A percentile compares a stretch with the other conserved stretches of the same genome.
Conservation (phyloP, 83 land plant genomes). For the Larix sibirica region DNA sequence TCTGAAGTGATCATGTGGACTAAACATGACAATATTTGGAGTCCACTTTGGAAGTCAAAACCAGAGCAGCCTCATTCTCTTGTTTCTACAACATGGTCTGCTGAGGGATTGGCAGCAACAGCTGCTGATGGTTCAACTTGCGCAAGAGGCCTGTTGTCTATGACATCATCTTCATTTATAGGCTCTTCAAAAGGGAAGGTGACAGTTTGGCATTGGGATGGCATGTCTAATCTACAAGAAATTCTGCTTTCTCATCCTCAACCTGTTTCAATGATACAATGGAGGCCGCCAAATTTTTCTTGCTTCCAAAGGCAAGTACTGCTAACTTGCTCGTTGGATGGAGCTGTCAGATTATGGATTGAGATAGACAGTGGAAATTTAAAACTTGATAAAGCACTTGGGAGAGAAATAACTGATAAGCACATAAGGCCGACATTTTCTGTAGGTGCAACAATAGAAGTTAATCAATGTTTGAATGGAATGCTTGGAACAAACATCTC, state of each 20-base stretch:
- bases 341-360: conserved; percentile 86
- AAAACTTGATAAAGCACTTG: conserved; percentile 24
- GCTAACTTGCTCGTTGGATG: conserved; percentile 88
- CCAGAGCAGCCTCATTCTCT: conserved; percentile 53
- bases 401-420: conserved; percentile 40
- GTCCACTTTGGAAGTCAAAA: conserved; percentile 62
- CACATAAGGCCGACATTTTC: conserved; percentile 44
- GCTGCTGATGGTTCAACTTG: conserved; percentile 29
- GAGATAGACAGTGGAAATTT: conserved; percentile 69
- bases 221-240: conserved; percentile 35
- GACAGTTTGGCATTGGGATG: conserved; percentile 61
- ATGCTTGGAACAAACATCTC: conserved; percentile 56
- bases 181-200: conserved; percentile 39
- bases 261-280: conserved; percentile 72
- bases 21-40: conserved; percentile 52
- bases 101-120: conserved; percentile 70
- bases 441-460: conserved; percentile 88
- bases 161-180: neutral
- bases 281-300: conserved; percentile 70
- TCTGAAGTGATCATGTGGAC: conserved; percentile 71
- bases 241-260: conserved; percentile 72
- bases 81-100: conserved; percentile 75
- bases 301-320: conserved; percentile 45
- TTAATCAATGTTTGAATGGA: conserved; percentile 60
- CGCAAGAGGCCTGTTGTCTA: conserved; percentile 3